Evolutionary conservation across 495 filamentous ascomycete genomes (phyloP), one percentile per base, ranked within the genome.

Genomic region (Penicillium argentinense): DNA sequence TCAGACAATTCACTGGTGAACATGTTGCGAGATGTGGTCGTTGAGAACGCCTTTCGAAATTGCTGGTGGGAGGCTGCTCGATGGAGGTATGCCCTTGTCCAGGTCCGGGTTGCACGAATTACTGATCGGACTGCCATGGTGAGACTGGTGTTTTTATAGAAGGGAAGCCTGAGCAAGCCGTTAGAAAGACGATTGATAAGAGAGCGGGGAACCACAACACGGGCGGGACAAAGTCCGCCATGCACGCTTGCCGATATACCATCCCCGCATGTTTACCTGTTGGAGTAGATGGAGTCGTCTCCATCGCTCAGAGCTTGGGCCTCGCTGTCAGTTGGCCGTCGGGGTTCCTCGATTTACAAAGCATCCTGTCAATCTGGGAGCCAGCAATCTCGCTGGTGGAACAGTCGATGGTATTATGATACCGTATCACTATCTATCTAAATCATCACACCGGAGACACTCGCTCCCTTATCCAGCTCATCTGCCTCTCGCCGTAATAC

Each of bases 401-500:
- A n/a, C n/a, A n/a, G n/a, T n/a, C n/a, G n/a, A n/a, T n/a, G n/a
- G n/a, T n/a, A n/a, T n/a, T n/a, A n/a, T n/a, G n/a, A n/a, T n/a
- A n/a, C n/a, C n/a, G n/a, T n/a, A n/a, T n/a, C n/a, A n/a, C 11
- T 26, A 26, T 26, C 25, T 36, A 21, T 36, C 52, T 26, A 63
- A 44, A 63, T 63, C 58, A 68, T 58, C 39, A 64, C 47, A 4
- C 59, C 57, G 3, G 52, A 55, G 8, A 61, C 53, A 22, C 45
- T 60, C 6, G 57, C 51, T 3, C 61, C 67, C 2, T 61, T 65
- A 57, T 87, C 82, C 47, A 87, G 44, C 6, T 45, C 50, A 49
- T 82, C 69, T 1, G 82, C 71, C 58, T 87, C 70, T 42, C 69
- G 72, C 45, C 80, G 72, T 46, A 87, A 59, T 12, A 78, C 71